Evolutionary conservation across 495 filamentous ascomycete genomes (phyloP), one percentile per base, ranked within the genome.

Genomic region (Trichoderma asperelloides): DNA sequence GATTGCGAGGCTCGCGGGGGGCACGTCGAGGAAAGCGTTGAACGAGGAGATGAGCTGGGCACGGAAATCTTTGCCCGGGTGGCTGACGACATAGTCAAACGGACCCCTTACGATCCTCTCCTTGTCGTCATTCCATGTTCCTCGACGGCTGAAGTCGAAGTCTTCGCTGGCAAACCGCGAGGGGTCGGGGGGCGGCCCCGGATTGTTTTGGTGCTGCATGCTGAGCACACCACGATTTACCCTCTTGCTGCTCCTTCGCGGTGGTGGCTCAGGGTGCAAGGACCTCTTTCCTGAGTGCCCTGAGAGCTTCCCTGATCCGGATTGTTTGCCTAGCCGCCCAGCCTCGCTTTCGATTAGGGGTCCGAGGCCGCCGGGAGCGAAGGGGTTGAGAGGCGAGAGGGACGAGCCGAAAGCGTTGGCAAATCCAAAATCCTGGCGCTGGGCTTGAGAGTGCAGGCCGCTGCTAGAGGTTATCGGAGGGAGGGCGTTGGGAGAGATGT

Each of bases 61-160:
- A 28, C 95, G 88, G 57, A 98, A 88, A 74, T 98, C 93, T 73
- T 98, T 98, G 65, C 96, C 96, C 2, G 94, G 95, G 69, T 93
- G 87, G 23, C 85, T 79, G 69, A 88, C 81, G 70, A 98, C 86
- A 72, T 98, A 97, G 67, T 96, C 91, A 71, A 87, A 98, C 0
- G 95, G 96, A 0, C 88, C 93, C 40, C 90, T 80, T 15, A 98
- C 78, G 62, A 97, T 90, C 77, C 85, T 80, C 69, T 94, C 91
- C 74, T 93, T 93, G 60, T 89, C 81, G 1, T 78, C 73, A 0
- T 87, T 84, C 91, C 91, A 94, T 47, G 80, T 81, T 47, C 77
- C 74, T 40, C 72, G 71, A 8, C 73, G 65, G 21, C 69, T 68
- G 63, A 72, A 77, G 69, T 78, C 77, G 63, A 82, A 74, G 67